Evolutionary conservation across 768 basidiomycete species (phyloP).

Genomic region (Boletus pseudo-olivaceus): DNA sequence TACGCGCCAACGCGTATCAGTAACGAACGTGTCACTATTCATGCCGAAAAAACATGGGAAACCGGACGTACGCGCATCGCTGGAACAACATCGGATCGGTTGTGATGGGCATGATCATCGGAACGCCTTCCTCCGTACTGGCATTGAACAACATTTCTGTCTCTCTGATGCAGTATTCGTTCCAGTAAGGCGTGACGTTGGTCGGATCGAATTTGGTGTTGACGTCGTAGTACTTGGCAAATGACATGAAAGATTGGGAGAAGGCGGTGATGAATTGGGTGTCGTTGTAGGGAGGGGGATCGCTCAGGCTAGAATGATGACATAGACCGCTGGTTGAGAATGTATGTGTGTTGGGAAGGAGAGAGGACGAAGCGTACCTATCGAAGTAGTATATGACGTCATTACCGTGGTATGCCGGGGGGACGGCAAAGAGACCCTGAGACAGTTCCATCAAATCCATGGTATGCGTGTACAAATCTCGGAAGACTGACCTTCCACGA

Average conservation of each 20-base stretch:
- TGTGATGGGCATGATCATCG: not conserved
- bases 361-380: conserved; percentile 1
- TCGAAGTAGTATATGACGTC: conserved; percentile 43
- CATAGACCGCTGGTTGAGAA: not conserved
- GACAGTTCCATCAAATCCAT: not conserved
- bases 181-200: conserved; percentile 18
- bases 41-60: too few species aligned
- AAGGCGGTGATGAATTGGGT: conserved; percentile 30
- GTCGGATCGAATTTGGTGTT: conserved; percentile 16
- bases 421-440: conserved; percentile 32
- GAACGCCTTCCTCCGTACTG: not conserved
- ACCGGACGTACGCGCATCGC: conserved; percentile 13
- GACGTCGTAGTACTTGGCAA: conserved; percentile 21
- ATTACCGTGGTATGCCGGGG: conserved; percentile 28
- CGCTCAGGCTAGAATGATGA: not conserved
- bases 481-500: conserved; percentile 32
- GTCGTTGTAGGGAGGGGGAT: conserved; percentile 13
- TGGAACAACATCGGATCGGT: not conserved
- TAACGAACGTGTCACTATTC: too few species aligned
- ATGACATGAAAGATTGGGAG: conserved; percentile 23
- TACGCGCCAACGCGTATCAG: not conserved
- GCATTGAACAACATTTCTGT: conserved; percentile 21
- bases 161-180: not conserved
- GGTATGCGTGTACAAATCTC: conserved; percentile 12
- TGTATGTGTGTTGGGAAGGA: too few species aligned